Percentiles rank a stretch among this genome's conserved stretches.
phyloP scores from a whole-genome alignment of 2,329 filamentous ascomycete species.

The Nemania bipapillata region DNA sequence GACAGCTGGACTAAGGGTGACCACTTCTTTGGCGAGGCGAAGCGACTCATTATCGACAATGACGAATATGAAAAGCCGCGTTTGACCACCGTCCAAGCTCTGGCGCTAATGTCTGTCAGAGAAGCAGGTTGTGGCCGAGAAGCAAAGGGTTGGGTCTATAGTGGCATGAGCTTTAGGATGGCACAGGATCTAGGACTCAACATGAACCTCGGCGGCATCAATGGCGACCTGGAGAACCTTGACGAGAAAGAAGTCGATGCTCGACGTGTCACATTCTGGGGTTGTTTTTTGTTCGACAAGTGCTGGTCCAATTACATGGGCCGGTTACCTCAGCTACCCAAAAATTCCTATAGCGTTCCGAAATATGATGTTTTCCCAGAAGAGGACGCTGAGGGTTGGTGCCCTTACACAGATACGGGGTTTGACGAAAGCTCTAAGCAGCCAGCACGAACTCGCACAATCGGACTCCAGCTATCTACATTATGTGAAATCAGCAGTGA shows the following conservation, averaged over 20 bases:
- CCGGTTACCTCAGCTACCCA: slow-evolving; percentile 85
- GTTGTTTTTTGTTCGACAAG: slow-evolving; percentile 98
- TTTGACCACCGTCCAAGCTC: slow-evolving; percentile 88
- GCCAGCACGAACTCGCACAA: slow-evolving; percentile 82
- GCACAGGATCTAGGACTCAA: slow-evolving; percentile 93
- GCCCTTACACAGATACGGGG: slow-evolving; percentile 86
- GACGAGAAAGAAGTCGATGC: slow-evolving; percentile 89
- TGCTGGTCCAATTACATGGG: slow-evolving; percentile 98
- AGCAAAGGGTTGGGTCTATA: slow-evolving; percentile 97
- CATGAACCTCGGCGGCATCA: slow-evolving; percentile 77
- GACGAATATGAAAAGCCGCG: slow-evolving; percentile 92
- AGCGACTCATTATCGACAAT: slow-evolving; percentile 86
- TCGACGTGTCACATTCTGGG: slow-evolving; percentile 93
- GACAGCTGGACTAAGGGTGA: slow-evolving; percentile 90
- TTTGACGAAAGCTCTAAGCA: slow-evolving; percentile 78
- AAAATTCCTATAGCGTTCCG: slow-evolving; percentile 81
- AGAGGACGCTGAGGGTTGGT: slow-evolving; percentile 88
- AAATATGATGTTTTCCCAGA: slow-evolving; percentile 91
- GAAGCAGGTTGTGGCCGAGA: slow-evolving; percentile 95
- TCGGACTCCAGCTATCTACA: slow-evolving; percentile 81
- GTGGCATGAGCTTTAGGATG: slow-evolving; percentile 98
- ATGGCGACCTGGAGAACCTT: slow-evolving; percentile 66
- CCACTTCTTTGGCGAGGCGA: slow-evolving; percentile 95
- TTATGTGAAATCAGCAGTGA: slow-evolving; percentile 95
- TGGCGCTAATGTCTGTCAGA: slow-evolving; percentile 94